Conservation (phyloP, 495 filamentous ascomycete species). For the Corynascus novoguineensis region DNA sequence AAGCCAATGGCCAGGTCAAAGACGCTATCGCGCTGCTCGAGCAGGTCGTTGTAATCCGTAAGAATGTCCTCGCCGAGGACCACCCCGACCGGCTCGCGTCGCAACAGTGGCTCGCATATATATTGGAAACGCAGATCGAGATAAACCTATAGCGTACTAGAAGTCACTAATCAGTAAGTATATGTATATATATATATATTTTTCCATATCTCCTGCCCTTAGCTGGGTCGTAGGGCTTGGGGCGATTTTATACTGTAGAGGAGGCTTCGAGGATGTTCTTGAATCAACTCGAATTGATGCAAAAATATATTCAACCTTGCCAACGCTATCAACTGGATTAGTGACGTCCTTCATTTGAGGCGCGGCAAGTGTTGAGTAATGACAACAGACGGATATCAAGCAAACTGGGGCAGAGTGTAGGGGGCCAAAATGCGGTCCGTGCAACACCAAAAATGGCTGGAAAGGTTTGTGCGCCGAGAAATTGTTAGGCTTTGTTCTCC, state of each 20-base stretch:
- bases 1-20: no score
- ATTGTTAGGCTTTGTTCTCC: not conserved
- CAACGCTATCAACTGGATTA: no score
- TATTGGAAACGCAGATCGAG: constrained; percentile 1
- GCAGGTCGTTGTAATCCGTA: not conserved
- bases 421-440: no score
- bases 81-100: constrained; percentile 28
- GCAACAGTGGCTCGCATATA: constrained; percentile 12
- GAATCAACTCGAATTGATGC: not conserved
- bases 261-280: constrained; percentile 12
- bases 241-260: not conserved
- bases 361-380: no score
- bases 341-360: no score
- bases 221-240: not conserved
- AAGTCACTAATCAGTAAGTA: constrained; percentile 2
- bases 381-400: no score
- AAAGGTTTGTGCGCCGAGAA: not conserved
- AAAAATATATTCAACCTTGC: no score
- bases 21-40: constrained; percentile 9
- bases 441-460: not conserved
- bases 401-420: no score
- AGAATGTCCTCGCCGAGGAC: constrained; percentile 15
- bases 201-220: not conserved
- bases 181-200: no score
- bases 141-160: not conserved